Evolutionary conservation across 192 early-diverging fungal genomes (phyloP).

Genomic region (Backusella sp.): DNA sequence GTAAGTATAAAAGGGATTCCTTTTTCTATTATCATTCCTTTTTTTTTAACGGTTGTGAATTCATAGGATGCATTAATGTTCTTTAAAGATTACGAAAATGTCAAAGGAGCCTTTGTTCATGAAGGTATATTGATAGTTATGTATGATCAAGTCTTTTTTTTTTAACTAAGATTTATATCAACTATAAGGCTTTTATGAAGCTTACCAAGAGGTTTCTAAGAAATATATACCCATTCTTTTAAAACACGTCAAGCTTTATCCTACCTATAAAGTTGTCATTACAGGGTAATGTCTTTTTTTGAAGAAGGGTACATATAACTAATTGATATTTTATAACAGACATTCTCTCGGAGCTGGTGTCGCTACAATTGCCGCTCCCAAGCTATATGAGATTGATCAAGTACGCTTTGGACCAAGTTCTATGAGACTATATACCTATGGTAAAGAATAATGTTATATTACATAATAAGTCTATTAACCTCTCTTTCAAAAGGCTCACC

Average conservation of each 20-base stretch:
- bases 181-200: constrained; percentile 13
- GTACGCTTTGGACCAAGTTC: constrained; percentile 6
- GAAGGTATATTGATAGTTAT: not conserved
- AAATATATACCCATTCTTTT: not conserved
- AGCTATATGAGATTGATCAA: constrained; percentile 19
- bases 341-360: constrained; percentile 30
- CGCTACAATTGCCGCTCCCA: constrained; percentile 18
- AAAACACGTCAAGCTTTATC: not conserved
- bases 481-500: constrained; percentile 14
- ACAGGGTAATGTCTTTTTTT: constrained; percentile 5
- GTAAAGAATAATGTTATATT: not conserved
- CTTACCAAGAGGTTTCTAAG: not conserved
- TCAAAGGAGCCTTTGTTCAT: not conserved
- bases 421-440: constrained; percentile 22
- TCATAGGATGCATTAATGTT: not conserved
- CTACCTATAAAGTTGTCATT: constrained; percentile 15
- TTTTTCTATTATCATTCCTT: not conserved
- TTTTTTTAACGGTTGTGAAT: not conserved
- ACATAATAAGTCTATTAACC: too few relatives aligned
- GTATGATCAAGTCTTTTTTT: not conserved
- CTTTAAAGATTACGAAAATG: not conserved
- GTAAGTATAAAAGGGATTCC: not conserved
- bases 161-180: not conserved
- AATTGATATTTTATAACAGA: not conserved
- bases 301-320: too few relatives aligned